A percentile compares a stretch with the other conserved stretches of the same genome.
phyloP scores from a whole-genome alignment of 2,329 filamentous ascomycete genomes.

The Aspergillus thermomutatus region DNA sequence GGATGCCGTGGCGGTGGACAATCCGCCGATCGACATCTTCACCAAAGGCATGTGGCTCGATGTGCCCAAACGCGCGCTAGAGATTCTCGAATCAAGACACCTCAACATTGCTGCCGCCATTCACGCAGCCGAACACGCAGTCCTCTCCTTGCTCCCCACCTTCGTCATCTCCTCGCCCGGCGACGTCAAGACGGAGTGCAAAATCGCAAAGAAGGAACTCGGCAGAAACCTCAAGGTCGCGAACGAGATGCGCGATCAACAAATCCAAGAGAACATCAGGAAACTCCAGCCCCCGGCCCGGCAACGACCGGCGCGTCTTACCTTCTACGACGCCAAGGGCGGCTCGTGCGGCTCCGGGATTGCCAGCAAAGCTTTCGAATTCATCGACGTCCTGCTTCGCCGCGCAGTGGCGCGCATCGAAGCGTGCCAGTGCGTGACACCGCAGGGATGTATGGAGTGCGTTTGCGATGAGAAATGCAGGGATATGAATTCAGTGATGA shows the following conservation, averaged over 20 bases:
- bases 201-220: constrained; percentile 83
- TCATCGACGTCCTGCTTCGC: constrained; percentile 72
- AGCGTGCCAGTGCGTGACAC: constrained; percentile 64
- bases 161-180: constrained; percentile 87
- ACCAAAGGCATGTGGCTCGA: constrained; percentile 96
- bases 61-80: constrained; percentile 72
- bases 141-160: constrained; percentile 82
- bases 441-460: constrained; percentile 82
- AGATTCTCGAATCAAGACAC: constrained; percentile 68
- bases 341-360: constrained; percentile 80
- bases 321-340: constrained; percentile 94
- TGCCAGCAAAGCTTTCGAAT: constrained; percentile 89
- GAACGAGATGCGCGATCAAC: constrained; percentile 15
- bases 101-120: constrained; percentile 86
- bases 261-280: constrained; percentile 8
- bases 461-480: constrained; percentile 81
- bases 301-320: constrained; percentile 82
- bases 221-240: constrained; percentile 50
- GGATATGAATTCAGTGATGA: constrained; percentile 87
- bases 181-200: constrained; percentile 93
- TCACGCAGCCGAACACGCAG: constrained; percentile 89
- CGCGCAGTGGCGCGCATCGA: constrained; percentile 76
- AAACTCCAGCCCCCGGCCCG: constrained; percentile 44
- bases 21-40: constrained; percentile 80
- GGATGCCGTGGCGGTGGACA: constrained; percentile 89